Percentiles rank a stretch among this genome's conserved stretches.
These are phyloP conservation scores for Oleoguttula mirabilis DNA, from an alignment of 495 filamentous ascomycete genomes.

Conservation along the genomic window DNA sequence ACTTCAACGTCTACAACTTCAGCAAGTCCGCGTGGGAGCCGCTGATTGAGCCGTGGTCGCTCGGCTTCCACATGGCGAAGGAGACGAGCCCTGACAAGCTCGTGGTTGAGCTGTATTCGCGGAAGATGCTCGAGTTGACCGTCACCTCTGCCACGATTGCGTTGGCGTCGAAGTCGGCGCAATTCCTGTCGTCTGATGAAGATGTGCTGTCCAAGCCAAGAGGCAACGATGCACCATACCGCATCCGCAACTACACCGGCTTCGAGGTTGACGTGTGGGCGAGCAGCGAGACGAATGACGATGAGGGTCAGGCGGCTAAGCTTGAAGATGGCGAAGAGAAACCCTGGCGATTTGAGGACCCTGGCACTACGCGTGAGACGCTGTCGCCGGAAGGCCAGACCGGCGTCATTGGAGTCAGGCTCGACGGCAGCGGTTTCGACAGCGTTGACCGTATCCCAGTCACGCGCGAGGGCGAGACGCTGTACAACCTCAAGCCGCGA, in stretches of 20 bases:
- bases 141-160: constrained; percentile 90
- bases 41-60: constrained; percentile 87
- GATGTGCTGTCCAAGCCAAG: constrained; percentile 91
- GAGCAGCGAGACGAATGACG: constrained; percentile 43
- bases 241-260: constrained; percentile 88
- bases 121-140: constrained; percentile 81
- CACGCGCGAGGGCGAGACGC: constrained; percentile 79
- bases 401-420: constrained; percentile 64
- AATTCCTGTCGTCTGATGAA: constrained; percentile 78
- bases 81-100: constrained; percentile 62
- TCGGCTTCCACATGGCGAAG: constrained; percentile 80
- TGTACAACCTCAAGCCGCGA: constrained; percentile 74
- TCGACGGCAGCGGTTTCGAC: constrained; percentile 91
- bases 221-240: constrained; percentile 81
- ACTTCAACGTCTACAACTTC: constrained; percentile 96
- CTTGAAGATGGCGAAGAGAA: constrained; percentile 79
- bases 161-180: constrained; percentile 77
- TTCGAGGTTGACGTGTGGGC: constrained; percentile 80
- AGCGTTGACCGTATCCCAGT: constrained; percentile 77
- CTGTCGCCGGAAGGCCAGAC: constrained; percentile 68
- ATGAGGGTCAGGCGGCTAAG: constrained; percentile 58
- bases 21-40: constrained; percentile 98
- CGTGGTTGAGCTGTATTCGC: constrained; percentile 73
- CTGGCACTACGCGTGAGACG: constrained; percentile 84
- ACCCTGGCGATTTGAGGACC: constrained; percentile 94